These are phyloP conservation scores for Capsicum chinense DNA, from an alignment of 257 asterid species.

Conservation along the genomic window DNA sequence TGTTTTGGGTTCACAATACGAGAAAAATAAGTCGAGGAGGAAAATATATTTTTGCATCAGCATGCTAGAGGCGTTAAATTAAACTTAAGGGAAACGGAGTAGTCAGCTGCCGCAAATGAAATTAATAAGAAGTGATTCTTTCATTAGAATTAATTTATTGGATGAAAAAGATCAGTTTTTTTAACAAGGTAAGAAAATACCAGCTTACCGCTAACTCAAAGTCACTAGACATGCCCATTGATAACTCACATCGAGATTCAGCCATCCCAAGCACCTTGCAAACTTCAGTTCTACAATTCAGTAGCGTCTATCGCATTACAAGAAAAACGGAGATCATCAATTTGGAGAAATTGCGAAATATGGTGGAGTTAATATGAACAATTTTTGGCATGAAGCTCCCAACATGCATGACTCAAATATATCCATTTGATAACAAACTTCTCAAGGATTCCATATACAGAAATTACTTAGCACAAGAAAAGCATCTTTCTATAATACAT, in stretches of 20 bases:
- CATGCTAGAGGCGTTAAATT: background rate
- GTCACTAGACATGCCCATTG: conserved; percentile 98
- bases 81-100: background rate
- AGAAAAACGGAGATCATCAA: background rate
- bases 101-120: background rate
- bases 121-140: background rate
- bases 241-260: conserved; percentile 70
- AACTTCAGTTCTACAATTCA: conserved; percentile 73
- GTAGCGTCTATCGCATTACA: conserved; percentile 53
- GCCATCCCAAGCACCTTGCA: conserved; percentile 71
- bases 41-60: background rate
- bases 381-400: background rate
- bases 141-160: background rate
- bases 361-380: background rate
- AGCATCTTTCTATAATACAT: background rate
- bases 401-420: background rate
- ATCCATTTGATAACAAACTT: conserved; percentile 11
- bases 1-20: background rate
- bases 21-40: background rate
- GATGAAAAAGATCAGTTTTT: background rate
- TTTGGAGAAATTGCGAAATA: background rate
- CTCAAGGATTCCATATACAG: background rate
- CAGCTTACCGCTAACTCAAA: conserved; percentile 79
- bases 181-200: background rate
- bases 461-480: background rate